Base-by-base conservation (phyloP, 345 rosid species). In the Gossypium arboreum region DNA sequence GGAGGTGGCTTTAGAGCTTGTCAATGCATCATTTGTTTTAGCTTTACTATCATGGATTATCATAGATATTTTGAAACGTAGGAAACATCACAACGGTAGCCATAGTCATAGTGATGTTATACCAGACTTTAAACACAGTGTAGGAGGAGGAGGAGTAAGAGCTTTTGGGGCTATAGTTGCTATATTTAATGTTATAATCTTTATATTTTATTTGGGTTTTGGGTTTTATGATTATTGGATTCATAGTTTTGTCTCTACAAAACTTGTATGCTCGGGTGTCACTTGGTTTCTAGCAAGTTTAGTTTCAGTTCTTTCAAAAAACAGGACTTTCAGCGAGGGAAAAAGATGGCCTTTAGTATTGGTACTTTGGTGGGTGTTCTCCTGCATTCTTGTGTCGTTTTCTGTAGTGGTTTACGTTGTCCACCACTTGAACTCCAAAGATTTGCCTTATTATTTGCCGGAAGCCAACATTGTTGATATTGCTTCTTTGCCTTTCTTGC, bases 281-380 rank as follows among this genome's bases (percentile, higher is more conserved):
- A 71, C 85, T 47, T 89, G 93, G 93, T 66, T 77, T 79, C 55
- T 79, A 25, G 87, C 85, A 47, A 68, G 85, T 64, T 29, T 58
- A 5, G 76, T 82, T 70, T 76, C 77, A 17, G 34, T 81, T 48
- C 79, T 57, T 76, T 75, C 84, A 12, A 63, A 74, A 16, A 56
- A 73, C 73, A 83, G 20, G 56, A 55, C 55, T 61, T 47, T 43
- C 44, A 54, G 77, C 52, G 77, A 58, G 17, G 66, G 67, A 13
- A 79, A 76, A 15, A 73, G 47, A 12, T 84, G 90, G 91, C 91
- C 93, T 52, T 2, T 79, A 11, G 80, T 86, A 16, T 84, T 89
- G 12, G 29, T 83, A 72, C 68, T 86, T 9, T 89, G 91, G 90
- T 87, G 93, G 93, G 52, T 81, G 43, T 70, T 79, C 75, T 81